Percentiles rank a stretch among this genome's conserved stretches.
Evolutionary conservation across 371 early-diverging fungal genomes (phyloP).

Genomic region (Blakeslea trispora): DNA sequence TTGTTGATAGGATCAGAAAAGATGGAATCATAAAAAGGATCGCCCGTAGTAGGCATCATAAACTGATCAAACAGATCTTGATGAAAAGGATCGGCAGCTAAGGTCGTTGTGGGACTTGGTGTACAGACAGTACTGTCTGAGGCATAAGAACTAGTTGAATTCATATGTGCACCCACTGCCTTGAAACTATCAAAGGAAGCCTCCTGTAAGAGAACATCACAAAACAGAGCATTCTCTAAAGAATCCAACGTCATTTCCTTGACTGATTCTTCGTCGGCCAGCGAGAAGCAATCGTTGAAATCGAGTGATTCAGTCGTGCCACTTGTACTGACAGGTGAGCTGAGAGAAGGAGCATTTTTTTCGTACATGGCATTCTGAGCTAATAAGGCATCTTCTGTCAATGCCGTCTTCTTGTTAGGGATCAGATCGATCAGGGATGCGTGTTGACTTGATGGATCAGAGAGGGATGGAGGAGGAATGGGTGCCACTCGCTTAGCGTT

Average conservation of each 20-base stretch:
- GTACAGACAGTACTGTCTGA: conserved; percentile 32
- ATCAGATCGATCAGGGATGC: conserved; percentile 9
- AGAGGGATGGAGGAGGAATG: conserved; percentile 21
- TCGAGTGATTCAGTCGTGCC: conserved; percentile 43
- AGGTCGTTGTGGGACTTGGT: conserved; percentile 32
- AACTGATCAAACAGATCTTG: conserved; percentile 38
- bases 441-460: conserved; percentile 6
- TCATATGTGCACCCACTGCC: conserved; percentile 2
- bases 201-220: conserved; percentile 23
- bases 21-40: conserved; percentile 25
- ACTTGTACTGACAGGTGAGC: conserved; percentile 26
- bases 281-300: conserved; percentile 53
- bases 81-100: conserved; percentile 19
- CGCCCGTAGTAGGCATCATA: conserved; percentile 40
- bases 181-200: conserved; percentile 7
- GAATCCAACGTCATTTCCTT: conserved; percentile 9
- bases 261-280: conserved; percentile 38
- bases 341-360: neutral
- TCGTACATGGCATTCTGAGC: conserved; percentile 45
- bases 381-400: conserved; percentile 21
- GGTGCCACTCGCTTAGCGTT: conserved; percentile 30
- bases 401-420: neutral
- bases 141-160: conserved; percentile 16
- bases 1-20: conserved; percentile 6
- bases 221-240: conserved; percentile 18